A percentile compares a stretch with the other conserved stretches of the same genome.
Evolutionary conservation across 1,284 basidiomycete species (phyloP).

Genomic region (Naganishia sp.): DNA sequence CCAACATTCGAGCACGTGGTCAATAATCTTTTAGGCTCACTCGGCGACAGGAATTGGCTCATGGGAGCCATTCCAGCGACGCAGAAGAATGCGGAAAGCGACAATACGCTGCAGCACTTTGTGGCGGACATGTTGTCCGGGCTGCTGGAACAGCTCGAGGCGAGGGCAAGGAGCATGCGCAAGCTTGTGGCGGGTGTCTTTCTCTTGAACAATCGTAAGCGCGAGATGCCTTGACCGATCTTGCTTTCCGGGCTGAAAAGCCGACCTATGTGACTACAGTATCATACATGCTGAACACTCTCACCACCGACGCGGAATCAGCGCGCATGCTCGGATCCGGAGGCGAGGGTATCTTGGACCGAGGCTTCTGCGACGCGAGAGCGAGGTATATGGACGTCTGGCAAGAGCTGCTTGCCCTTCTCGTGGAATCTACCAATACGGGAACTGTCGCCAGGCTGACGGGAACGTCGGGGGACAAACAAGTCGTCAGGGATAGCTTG

Average conservation of each 20-base stretch:
- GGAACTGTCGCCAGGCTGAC: constrained; percentile 32
- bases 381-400: constrained; percentile 48
- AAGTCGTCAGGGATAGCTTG: constrained; percentile 50
- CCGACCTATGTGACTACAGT: constrained; percentile 37
- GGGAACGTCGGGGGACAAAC: constrained; percentile 41
- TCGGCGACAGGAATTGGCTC: constrained; percentile 54
- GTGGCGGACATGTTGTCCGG: constrained; percentile 52
- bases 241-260: not conserved
- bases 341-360: constrained; percentile 53
- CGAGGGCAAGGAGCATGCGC: constrained; percentile 43
- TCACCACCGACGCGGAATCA: constrained; percentile 42
- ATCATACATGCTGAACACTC: constrained; percentile 51
- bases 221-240: not conserved
- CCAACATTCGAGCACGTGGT: constrained; percentile 45
- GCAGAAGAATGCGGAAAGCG: constrained; percentile 40
- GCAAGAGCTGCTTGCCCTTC: constrained; percentile 39
- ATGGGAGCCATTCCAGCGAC: constrained; percentile 51
- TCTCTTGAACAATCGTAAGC: constrained; percentile 53
- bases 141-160: constrained; percentile 45
- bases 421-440: constrained; percentile 39
- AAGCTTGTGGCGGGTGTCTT: constrained; percentile 46
- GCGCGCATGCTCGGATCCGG: constrained; percentile 49
- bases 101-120: constrained; percentile 51
- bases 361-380: constrained; percentile 50
- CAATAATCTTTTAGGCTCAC: constrained; percentile 44